Conservation (phyloP, 441 rosid species). For the Daphne laureola region DNA sequence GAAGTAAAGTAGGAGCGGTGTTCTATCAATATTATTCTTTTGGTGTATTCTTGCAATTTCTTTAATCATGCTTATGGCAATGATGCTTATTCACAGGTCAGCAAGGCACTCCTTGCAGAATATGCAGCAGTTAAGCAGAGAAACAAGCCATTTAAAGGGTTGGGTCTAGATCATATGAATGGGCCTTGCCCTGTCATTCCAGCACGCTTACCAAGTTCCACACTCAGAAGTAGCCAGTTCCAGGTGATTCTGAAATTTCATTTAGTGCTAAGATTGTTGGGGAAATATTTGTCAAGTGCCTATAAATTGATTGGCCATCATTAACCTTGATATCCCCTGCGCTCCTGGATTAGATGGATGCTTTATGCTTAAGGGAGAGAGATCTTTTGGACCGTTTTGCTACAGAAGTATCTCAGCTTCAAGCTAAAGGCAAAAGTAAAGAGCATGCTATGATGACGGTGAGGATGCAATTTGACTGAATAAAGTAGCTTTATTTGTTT, state of each 20-base stretch:
- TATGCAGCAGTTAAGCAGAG: slow-evolving; percentile 52
- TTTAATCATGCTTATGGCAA: background rate
- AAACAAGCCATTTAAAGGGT: slow-evolving; percentile 55
- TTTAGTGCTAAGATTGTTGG: background rate
- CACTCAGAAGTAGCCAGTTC: slow-evolving; percentile 61
- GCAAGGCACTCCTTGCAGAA: slow-evolving; percentile 82
- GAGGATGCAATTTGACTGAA: slow-evolving; percentile 16
- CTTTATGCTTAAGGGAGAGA: slow-evolving; percentile 72
- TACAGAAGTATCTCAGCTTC: slow-evolving; percentile 48
- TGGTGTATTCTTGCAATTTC: too few species aligned
- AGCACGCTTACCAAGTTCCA: slow-evolving; percentile 51
- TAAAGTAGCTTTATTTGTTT: slow-evolving; percentile 3
- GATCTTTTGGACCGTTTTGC: slow-evolving; percentile 70
- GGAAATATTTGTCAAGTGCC: too few species aligned
- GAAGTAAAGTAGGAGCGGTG: too few species aligned
- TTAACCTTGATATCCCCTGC: slow-evolving; percentile 6
- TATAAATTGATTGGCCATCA: slow-evolving; percentile 2
- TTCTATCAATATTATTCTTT: too few species aligned
- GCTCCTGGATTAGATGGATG: slow-evolving; percentile 43
- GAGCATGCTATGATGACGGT: slow-evolving; percentile 61
- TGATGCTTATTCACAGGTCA: slow-evolving; percentile 41
- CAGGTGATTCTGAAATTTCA: slow-evolving; percentile 38
- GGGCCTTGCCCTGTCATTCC: slow-evolving; percentile 54
- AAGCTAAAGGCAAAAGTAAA: slow-evolving; percentile 57
- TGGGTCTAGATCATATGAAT: slow-evolving; percentile 88